Evolutionary conservation across 805 yeast species (phyloP), one percentile per base, ranked within the genome.

Genomic region (Wickerhamomyces alni): DNA sequence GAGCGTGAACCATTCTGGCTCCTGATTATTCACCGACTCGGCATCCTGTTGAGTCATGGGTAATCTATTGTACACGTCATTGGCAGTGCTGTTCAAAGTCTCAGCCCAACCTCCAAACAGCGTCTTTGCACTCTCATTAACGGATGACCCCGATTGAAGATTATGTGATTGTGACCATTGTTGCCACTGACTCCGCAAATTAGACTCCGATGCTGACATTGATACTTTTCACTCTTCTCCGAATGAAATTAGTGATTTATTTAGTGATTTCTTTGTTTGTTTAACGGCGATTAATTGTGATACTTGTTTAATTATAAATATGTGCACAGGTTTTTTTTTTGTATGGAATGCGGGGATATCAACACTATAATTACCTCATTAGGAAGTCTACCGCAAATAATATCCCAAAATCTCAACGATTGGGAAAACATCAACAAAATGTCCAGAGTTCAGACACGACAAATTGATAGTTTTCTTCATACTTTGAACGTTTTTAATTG

Each of bases 1-100:
- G 29, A 84, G 41, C 41, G 67, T 69, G 53, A 83, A 84, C 94
- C 94, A 86, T 17, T 77, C 62, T 1, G 94, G 94, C 51, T 86
- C 93, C 49, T 73, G 71, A 35, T 58, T 61, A 30, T 62, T 53
- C 17, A 53, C 63, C 15, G 52, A 59, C 17, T 61, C 64, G 2
- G 71, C 50, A 42, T 75, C 80, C 40, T 70, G 71, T 47, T 74
- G 76, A 30, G 78, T 71, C 17, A 80, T 56, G 0, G 95, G 95
- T 25, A 86, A 62, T 35, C 81, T 66, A 33, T 72, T 69, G 56
- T 84, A 85, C 9, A 83, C 70, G 44, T 76, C 76, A 45, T 75
- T 78, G 3, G 73, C 72, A 18, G 65, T 54, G 34, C 43, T 50
- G 42, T 66, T 66, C 6, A 65, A 18, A 0, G 67, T 54, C 26